Evolutionary conservation across 148 eudicot genomes (phyloP), one percentile per base, ranked within the genome.

Genomic region (Drosera capensis): DNA sequence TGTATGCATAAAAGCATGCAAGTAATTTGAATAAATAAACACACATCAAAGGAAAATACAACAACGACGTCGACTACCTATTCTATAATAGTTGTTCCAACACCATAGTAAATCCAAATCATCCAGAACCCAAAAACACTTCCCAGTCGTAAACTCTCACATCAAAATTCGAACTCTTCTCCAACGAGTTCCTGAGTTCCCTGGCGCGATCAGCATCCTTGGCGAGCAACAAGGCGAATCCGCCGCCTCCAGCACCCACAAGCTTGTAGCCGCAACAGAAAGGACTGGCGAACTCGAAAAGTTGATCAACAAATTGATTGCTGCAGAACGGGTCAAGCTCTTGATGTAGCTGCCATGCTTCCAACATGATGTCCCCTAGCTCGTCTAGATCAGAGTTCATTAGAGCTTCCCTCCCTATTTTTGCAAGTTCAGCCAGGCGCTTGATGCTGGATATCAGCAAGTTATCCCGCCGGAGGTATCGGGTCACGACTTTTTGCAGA

Each of bases 181-280:
- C 57, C 16, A 85, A 52, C 40, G 56, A 56, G 25, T 16, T 56
- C 55, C 66, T 71, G 64, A 92, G 55, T 55, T 74, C 67, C 55
- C 68, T 17, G 14, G 95, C 79, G 17, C 54, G 25, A 35, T 68
- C 74, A 3, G 71, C 72, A 68, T 67, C 70, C 66, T 85, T 85
- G 17, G 88, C 88, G 25, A 92, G 79, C 60, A 92, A 52, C 54
- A 85, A 68, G 1, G 99, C 99, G 40, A 92, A 92, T 17, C 99
- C 99, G 0, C 99, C 99, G 40, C 95, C 95, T 18, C 99, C 99
- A 52, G 99, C 99, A 45, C 99, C 99, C 43, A 92, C 95, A 14
- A 92, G 99, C 67, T 92, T 92, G 78, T 74, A 81, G 13, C 99
- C 99, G 16, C 70, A 66, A 43, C 99, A 92, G 55, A 68, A 81